phyloP scores from a whole-genome alignment of 2,329 filamentous ascomycete species.

The Trichoderma sp. region DNA sequence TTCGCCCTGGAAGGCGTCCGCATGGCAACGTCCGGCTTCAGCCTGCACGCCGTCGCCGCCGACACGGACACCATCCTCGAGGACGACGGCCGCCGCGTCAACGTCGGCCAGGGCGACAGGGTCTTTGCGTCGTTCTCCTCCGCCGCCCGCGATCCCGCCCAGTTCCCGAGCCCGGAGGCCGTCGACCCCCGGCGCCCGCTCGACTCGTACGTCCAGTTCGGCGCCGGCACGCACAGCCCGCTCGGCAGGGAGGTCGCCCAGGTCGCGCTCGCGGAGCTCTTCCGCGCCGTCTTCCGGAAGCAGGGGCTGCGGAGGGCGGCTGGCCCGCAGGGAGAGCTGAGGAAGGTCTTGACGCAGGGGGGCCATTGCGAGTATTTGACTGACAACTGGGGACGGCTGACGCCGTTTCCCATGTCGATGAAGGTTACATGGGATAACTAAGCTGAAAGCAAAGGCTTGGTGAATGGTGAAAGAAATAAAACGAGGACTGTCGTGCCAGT shows the following conservation, averaged over 20 bases:
- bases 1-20: constrained; percentile 74
- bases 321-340: constrained; percentile 67
- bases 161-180: constrained; percentile 63
- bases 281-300: constrained; percentile 65
- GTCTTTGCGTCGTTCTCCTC: constrained; percentile 65
- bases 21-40: constrained; percentile 61
- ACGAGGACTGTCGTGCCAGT: background rate
- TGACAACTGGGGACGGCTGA: constrained; percentile 61
- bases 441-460: constrained; percentile 7
- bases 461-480: too few relatives aligned
- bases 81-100: constrained; percentile 55
- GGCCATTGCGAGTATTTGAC: constrained; percentile 65
- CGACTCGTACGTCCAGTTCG: constrained; percentile 66
- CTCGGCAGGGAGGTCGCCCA: constrained; percentile 63
- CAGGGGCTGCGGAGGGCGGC: constrained; percentile 62
- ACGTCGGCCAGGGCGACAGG: constrained; percentile 58
- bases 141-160: constrained; percentile 57
- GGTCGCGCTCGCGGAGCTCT: constrained; percentile 66
- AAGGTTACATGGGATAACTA: constrained; percentile 55
- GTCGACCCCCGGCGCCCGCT: constrained; percentile 66
- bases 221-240: constrained; percentile 63
- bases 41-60: constrained; percentile 60
- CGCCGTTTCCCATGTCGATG: constrained; percentile 55
- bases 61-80: constrained; percentile 50
- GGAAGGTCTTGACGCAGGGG: constrained; percentile 61